Evolutionary conservation across 2,329 filamentous ascomycete genomes (phyloP), one percentile per base, ranked within the genome.

Genomic region (Falciphora oryzae): DNA sequence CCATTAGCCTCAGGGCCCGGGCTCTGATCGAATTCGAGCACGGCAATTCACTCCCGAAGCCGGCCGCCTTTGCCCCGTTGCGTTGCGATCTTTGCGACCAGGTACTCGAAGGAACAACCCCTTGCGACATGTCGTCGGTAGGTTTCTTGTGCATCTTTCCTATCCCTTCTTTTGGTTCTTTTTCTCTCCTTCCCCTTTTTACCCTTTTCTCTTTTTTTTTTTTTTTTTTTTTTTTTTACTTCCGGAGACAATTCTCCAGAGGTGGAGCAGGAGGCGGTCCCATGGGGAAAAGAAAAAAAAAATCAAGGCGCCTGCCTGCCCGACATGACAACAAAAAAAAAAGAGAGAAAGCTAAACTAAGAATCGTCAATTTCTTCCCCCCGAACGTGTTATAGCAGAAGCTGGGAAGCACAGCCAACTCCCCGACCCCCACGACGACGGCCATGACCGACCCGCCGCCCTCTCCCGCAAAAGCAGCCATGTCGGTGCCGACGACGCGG

Each of bases 121-220:
- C 44, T 53, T 14, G 44, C 50, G 38, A 7, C 60, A 62, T 57
- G 61, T 63, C 61, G 56, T 62, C 50, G 29, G 62, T 63, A 63
- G 32, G 62, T 63, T 58, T 18, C 27, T 32, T n/a, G 28, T 56
- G n/a, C 61, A 56, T 29, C 14, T 28, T 62, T 27, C 10, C 29
- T 61, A 4, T 6, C 56, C 14, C 16, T n/a, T 32, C 28, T 50
- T 16, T 22, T 18, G 18, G 18, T 16, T 28, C 7, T 29, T 18
- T 18, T 44, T 56, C n/a, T 27, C 27, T 6, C 38, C 6, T 6
- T 16, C 2, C 38, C 44, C 32, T 14, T 53, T 53, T 53, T 53
- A 11, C 7, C 18, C 14, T 25, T 25, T 25, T 50, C 22, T 50
- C 18, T 8, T 8, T 14, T 5, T 25, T 53, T 14, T 4, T 25